These are phyloP conservation scores for Ceratocystis cubensis DNA, from an alignment of 2,329 filamentous ascomycete species.

Conservation along the genomic window DNA sequence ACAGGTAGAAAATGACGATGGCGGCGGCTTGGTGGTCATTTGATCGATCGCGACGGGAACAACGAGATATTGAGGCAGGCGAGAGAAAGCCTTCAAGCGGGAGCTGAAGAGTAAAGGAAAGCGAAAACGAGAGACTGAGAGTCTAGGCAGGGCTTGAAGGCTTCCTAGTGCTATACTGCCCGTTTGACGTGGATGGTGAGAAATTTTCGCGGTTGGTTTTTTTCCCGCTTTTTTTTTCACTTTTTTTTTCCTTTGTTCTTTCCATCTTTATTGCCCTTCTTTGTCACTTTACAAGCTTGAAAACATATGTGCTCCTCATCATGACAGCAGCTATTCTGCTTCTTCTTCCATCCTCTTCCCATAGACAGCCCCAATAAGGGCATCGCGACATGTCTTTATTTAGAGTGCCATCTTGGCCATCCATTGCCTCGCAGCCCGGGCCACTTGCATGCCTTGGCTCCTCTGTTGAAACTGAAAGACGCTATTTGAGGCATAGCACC, in stretches of 20 bases:
- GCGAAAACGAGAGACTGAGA: neutral
- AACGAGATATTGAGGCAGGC: neutral
- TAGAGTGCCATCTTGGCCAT: neutral
- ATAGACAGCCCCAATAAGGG: neutral
- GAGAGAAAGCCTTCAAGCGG: no score
- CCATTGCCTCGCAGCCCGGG: neutral
- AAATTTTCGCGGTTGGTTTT: neutral
- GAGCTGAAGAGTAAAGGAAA: neutral
- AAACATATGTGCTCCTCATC: no score
- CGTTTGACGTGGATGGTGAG: neutral
- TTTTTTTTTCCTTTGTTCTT: no score
- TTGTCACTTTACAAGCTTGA: no score
- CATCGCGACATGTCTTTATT: neutral
- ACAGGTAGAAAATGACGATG: neutral
- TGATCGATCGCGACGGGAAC: neutral
- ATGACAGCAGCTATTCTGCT: no score
- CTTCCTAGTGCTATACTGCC: neutral
- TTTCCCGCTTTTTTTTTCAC: neutral
- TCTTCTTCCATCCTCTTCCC: neutral
- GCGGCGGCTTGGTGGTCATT: no score
- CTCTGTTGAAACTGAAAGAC: conserved; percentile 1
- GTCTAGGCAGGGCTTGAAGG: neutral
- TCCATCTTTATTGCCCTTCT: no score
- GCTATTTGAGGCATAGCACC: conserved; percentile 7
- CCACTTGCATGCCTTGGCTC: neutral